Evolutionary conservation across 2,329 filamentous ascomycete genomes (phyloP).

Genomic region (Ophiocordyceps camponoti-floridani): DNA sequence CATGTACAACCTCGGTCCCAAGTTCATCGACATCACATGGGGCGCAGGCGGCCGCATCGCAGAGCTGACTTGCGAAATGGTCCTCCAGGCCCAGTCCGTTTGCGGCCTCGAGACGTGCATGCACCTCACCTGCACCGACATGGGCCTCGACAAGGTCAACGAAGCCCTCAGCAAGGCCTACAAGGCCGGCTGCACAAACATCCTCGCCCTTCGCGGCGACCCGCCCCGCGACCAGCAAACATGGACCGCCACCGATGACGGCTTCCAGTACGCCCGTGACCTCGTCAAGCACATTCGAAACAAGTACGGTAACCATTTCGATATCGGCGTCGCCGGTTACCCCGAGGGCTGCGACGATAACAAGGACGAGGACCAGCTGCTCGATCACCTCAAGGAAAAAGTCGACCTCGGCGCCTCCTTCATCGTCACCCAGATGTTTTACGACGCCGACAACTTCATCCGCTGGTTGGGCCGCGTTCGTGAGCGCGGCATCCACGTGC

Average conservation of each 20-base stretch:
- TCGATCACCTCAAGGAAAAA: conserved; percentile 93
- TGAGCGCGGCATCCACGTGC: conserved; percentile 64
- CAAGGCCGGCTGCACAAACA: conserved; percentile 92
- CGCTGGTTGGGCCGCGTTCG: conserved; percentile 79
- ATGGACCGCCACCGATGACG: conserved; percentile 75
- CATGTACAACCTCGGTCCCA: conserved; percentile 86
- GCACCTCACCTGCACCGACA: conserved; percentile 97
- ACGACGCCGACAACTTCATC: conserved; percentile 90
- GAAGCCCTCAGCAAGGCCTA: conserved; percentile 76
- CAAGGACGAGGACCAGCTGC: conserved; percentile 63
- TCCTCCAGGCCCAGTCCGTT: conserved; percentile 82
- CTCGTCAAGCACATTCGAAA: conserved; percentile 69
- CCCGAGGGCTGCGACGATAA: conserved; percentile 93
- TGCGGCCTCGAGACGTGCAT: conserved; percentile 97
- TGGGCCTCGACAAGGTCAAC: conserved; percentile 85
- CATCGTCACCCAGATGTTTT: conserved; percentile 98
- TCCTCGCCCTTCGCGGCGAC: conserved; percentile 81
- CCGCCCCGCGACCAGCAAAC: conserved; percentile 85
- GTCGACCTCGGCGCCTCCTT: conserved; percentile 86
- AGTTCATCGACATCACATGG: conserved; percentile 98
- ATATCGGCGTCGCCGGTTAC: conserved; percentile 94
- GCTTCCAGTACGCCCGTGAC: conserved; percentile 85
- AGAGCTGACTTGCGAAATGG: conserved; percentile 93
- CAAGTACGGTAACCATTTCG: conserved; percentile 59
- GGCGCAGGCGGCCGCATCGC: conserved; percentile 85